Conservation (phyloP, 345 rosid genomes). For the Orychophragmus violaceus region DNA sequence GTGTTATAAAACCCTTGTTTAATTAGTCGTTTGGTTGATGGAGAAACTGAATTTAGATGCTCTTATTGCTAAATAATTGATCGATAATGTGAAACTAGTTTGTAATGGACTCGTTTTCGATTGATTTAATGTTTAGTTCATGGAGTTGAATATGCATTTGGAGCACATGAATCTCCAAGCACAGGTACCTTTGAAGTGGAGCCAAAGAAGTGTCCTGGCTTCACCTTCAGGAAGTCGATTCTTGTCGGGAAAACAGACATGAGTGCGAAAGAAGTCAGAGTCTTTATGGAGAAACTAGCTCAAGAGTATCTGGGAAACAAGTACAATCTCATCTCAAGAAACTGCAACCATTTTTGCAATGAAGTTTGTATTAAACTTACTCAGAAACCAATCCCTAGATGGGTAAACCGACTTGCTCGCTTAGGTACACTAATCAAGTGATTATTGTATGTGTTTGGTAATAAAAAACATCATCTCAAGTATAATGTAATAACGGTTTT, state of each 20-base stretch:
- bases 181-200: conserved; percentile 96
- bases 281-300: conserved; percentile 78
- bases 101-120: conserved; percentile 1
- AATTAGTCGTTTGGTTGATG: background rate
- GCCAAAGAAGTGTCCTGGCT: conserved; percentile 84
- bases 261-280: conserved; percentile 61
- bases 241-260: conserved; percentile 84
- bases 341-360: conserved; percentile 93
- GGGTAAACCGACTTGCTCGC: conserved; percentile 97
- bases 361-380: conserved; percentile 72
- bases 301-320: conserved; percentile 63
- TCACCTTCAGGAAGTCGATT: conserved; percentile 81
- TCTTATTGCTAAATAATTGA: too few species aligned
- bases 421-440: conserved; percentile 41
- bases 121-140: conserved; percentile 57
- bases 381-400: conserved; percentile 71
- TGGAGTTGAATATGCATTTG: conserved; percentile 87
- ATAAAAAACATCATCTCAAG: background rate
- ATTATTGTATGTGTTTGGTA: background rate
- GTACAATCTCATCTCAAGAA: conserved; percentile 84
- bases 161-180: conserved; percentile 77
- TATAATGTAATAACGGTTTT: background rate
- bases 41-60: background rate
- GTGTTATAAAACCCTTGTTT: background rate
- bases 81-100: too few species aligned